Percentiles rank a stretch among this genome's conserved stretches.
These are phyloP conservation scores for Rhizoclosmatium sp. DNA, from an alignment of 192 early-diverging fungal species.

Conservation along the genomic window DNA sequence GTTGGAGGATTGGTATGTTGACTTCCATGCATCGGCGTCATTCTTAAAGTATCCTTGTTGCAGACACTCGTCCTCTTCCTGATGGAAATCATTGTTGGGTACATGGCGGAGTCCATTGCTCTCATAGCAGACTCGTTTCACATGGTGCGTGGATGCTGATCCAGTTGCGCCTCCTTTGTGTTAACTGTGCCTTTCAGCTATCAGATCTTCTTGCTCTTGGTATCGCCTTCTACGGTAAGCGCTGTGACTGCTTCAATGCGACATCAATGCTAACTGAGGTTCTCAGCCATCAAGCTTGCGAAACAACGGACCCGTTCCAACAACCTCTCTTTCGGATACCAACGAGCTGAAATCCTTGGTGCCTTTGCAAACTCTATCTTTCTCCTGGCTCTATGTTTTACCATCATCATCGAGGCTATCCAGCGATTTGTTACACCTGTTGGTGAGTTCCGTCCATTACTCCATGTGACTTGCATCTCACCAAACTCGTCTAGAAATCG, in stretches of 20 bases:
- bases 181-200: conserved; percentile 18
- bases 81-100: conserved; percentile 81
- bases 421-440: conserved; percentile 79
- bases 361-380: conserved; percentile 93
- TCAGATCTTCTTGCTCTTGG: conserved; percentile 57
- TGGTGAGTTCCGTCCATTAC: conserved; percentile 38
- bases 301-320: conserved; percentile 62
- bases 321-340: conserved; percentile 87
- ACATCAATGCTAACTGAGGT: no score
- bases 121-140: conserved; percentile 93
- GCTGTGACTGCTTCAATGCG: no score
- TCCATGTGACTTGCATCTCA: background rate
- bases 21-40: no score
- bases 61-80: conserved; percentile 69
- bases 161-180: no score
- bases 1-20: background rate
- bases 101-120: conserved; percentile 76
- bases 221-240: conserved; percentile 74
- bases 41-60: no score
- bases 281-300: conserved; percentile 67
- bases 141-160: conserved; percentile 56
- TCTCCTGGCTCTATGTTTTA: conserved; percentile 87
- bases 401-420: conserved; percentile 85
- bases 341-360: conserved; percentile 90
- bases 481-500: conserved; percentile 53